Percentiles rank a stretch among this genome's conserved stretches.
phyloP scores from a whole-genome alignment of 2,329 filamentous ascomycete genomes.

The Penicillium oxalicum region DNA sequence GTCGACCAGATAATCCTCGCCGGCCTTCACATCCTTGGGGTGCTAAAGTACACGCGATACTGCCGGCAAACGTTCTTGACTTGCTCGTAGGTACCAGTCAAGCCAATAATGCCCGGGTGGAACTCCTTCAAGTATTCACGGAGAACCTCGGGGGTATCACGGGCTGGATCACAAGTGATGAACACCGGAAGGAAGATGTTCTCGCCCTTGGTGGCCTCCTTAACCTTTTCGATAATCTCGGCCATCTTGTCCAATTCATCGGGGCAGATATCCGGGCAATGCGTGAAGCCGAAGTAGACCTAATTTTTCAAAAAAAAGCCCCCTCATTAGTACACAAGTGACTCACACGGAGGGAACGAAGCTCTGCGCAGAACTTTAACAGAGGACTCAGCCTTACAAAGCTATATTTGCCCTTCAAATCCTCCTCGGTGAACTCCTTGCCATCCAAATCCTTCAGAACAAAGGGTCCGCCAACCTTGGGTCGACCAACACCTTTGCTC shows the following conservation, averaged over 20 bases:
- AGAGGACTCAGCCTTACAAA: conserved; percentile 34
- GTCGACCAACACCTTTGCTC: conserved; percentile 84
- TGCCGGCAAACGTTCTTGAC: conserved; percentile 92
- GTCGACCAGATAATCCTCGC: conserved; percentile 94
- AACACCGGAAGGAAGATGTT: conserved; percentile 69
- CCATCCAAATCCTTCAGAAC: conserved; percentile 76
- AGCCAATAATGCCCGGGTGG: conserved; percentile 74
- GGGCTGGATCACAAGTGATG: conserved; percentile 89
- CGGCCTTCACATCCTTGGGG: conserved; percentile 77
- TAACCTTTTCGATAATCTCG: conserved; percentile 73
- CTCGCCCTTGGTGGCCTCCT: conserved; percentile 33
- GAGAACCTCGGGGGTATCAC: conserved; percentile 79
- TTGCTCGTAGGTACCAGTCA: conserved; percentile 90
- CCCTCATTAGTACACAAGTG: conserved; percentile 2
- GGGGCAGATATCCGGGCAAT: conserved; percentile 97
- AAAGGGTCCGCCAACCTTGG: conserved; percentile 88
- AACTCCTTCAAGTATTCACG: conserved; percentile 87
- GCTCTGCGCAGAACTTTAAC: too few relatives aligned
- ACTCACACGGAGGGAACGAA: too few relatives aligned
- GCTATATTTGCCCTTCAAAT: conserved; percentile 78
- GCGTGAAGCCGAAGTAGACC: conserved; percentile 98
- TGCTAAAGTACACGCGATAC: conserved; percentile 96
- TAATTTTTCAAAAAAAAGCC: conserved; percentile 30
- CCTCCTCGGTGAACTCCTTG: conserved; percentile 66
- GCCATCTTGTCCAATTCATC: conserved; percentile 99